phyloP scores from a whole-genome alignment of 176 grass and related monocot genomes.

The Tuctoria greenei region DNA sequence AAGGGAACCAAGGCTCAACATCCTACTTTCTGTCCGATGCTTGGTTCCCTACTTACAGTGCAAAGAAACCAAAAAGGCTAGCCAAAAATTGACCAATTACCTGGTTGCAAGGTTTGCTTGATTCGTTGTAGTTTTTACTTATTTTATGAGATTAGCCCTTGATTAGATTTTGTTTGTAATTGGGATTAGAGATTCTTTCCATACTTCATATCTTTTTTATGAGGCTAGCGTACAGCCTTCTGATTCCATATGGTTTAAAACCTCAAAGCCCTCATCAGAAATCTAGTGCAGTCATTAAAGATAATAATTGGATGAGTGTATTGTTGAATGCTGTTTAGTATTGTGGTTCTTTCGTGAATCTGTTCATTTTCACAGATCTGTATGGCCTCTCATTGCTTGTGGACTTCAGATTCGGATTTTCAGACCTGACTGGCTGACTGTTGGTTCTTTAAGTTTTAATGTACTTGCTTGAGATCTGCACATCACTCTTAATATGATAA shows the following conservation, averaged over 20 bases:
- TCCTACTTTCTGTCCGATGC: conserved; percentile 15
- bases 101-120: not conserved
- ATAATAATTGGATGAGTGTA: too few relatives aligned
- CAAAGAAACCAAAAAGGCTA: not conserved
- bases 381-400: not conserved
- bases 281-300: too few relatives aligned
- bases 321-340: not conserved
- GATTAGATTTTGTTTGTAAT: not conserved
- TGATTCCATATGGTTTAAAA: not conserved
- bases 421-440: not conserved
- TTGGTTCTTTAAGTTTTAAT: not conserved
- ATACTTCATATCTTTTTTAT: not conserved
- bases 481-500: not conserved
- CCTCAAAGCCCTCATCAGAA: too few relatives aligned
- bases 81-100: not conserved
- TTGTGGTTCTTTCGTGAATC: not conserved
- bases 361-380: not conserved
- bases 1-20: conserved; percentile 13
- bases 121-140: not conserved
- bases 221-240: not conserved
- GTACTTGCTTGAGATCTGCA: not conserved
- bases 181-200: not conserved
- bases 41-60: conserved; percentile 23
- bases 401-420: not conserved
- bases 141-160: not conserved